Conservation (phyloP, 2,329 filamentous ascomycete species). For the Cordyceps militaris region DNA sequence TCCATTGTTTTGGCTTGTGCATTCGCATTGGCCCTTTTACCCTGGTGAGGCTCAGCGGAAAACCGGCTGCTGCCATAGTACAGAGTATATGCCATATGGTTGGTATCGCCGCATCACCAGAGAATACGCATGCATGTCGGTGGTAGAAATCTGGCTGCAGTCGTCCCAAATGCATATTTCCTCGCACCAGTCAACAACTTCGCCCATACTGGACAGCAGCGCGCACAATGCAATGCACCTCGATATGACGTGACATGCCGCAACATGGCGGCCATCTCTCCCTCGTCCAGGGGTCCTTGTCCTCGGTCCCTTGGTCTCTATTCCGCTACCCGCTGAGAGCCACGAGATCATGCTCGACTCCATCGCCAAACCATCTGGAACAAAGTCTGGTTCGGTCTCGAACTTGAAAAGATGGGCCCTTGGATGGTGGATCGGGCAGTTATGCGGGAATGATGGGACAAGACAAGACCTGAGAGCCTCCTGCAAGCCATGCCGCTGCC, state of each 20-base stretch:
- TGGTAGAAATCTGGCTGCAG: neutral
- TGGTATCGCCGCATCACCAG: neutral
- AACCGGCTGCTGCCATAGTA: neutral
- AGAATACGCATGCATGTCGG: neutral
- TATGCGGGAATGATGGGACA: conserved; percentile 13
- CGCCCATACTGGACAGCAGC: neutral
- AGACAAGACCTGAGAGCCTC: neutral
- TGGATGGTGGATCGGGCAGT: conserved; percentile 14
- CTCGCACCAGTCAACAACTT: no score
- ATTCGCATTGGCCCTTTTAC: neutral
- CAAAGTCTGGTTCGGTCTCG: conserved; percentile 18
- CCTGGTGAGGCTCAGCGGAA: neutral
- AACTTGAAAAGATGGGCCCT: conserved; percentile 12
- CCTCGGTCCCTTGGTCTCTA: neutral
- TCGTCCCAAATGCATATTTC: no score
- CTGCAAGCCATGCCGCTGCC: conserved; percentile 10
- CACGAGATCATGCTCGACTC: conserved; percentile 5
- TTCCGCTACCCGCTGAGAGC: neutral
- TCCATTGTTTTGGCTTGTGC: conserved; percentile 4
- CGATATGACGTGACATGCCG: neutral
- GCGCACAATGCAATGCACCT: neutral
- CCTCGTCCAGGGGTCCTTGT: neutral
- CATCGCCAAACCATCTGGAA: conserved; percentile 14
- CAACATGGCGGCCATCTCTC: neutral
- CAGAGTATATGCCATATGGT: no score